A percentile compares a stretch with the other conserved stretches of the same genome.
phyloP scores from a whole-genome alignment of 2,329 filamentous ascomycete genomes.

The Macrophomina phaseolina region DNA sequence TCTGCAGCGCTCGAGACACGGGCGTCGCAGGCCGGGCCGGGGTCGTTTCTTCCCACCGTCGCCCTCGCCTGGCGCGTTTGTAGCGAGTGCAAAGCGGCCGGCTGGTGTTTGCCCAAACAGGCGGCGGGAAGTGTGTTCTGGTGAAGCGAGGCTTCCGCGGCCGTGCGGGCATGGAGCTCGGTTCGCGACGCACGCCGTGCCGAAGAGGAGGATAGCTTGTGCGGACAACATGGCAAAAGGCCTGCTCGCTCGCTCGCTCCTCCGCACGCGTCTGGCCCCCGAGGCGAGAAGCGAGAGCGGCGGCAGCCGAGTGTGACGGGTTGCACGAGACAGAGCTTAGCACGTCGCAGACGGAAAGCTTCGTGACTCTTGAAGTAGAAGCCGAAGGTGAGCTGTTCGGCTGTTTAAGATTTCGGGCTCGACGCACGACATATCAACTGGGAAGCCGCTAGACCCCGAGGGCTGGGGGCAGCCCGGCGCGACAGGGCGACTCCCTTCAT shows the following conservation, averaged over 20 bases:
- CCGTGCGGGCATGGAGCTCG: background rate
- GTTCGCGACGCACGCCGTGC: background rate
- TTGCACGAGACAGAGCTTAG: background rate
- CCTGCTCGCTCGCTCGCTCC: background rate
- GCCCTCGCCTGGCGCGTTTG: background rate
- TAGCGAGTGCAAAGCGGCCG: background rate
- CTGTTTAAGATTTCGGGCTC: background rate
- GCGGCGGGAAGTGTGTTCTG: background rate
- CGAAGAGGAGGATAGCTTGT: background rate
- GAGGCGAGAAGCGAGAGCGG: background rate
- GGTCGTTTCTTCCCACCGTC: background rate
- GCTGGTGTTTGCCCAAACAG: background rate
- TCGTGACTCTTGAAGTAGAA: background rate
- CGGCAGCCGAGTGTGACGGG: background rate
- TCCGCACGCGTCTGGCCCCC: background rate
- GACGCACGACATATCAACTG: constrained; percentile 5
- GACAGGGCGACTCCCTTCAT: background rate
- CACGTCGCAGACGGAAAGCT: constrained; percentile 2
- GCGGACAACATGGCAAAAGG: background rate
- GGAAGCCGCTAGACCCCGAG: background rate
- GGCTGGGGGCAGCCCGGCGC: background rate
- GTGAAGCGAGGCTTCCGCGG: background rate
- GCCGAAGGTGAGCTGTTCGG: background rate
- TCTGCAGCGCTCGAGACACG: background rate
- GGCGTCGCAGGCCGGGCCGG: background rate